phyloP scores from a whole-genome alignment of 257 asterid species.

The Fraxinus cuspidata region DNA sequence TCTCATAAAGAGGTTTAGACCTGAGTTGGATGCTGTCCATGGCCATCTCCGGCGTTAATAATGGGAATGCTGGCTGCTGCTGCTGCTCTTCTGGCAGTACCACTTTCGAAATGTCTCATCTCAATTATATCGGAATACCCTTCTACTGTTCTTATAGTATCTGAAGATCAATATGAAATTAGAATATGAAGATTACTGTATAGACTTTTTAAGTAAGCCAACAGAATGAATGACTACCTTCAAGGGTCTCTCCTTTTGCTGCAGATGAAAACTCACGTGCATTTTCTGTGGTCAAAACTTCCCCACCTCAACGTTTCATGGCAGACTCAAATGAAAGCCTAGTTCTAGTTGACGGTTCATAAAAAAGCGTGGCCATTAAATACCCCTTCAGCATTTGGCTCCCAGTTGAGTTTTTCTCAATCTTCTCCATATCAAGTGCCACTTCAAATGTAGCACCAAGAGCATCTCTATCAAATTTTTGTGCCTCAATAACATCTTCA shows the following conservation, averaged over 20 bases:
- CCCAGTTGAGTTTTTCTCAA: conserved; percentile 71
- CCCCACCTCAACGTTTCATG: conserved; percentile 85
- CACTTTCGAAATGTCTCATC: conserved; percentile 98
- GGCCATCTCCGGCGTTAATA: conserved; percentile 98
- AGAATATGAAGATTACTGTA: neutral
- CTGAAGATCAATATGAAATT: conserved; percentile 39
- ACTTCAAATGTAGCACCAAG: conserved; percentile 83
- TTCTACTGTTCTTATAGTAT: conserved; percentile 87
- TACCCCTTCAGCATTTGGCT: conserved; percentile 79
- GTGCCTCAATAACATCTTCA: conserved; percentile 83
- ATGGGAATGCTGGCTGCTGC: conserved; percentile 75
- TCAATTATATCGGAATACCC: conserved; percentile 90
- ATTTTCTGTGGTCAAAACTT: conserved; percentile 91
- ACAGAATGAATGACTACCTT: conserved; percentile 47
- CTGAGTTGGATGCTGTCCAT: conserved; percentile 98
- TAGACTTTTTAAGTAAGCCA: conserved; percentile 10
- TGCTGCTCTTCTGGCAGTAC: conserved; percentile 92
- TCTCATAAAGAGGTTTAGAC: conserved; percentile 28
- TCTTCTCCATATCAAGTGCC: conserved; percentile 87
- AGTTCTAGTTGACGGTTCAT: conserved; percentile 95
- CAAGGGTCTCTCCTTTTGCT: conserved; percentile 97
- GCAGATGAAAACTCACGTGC: conserved; percentile 97
- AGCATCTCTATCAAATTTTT: conserved; percentile 78
- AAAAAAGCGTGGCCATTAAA: conserved; percentile 89
- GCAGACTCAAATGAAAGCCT: conserved; percentile 98